phyloP scores from a whole-genome alignment of 2,329 filamentous ascomycete genomes.

The Sporothrix mexicana region DNA sequence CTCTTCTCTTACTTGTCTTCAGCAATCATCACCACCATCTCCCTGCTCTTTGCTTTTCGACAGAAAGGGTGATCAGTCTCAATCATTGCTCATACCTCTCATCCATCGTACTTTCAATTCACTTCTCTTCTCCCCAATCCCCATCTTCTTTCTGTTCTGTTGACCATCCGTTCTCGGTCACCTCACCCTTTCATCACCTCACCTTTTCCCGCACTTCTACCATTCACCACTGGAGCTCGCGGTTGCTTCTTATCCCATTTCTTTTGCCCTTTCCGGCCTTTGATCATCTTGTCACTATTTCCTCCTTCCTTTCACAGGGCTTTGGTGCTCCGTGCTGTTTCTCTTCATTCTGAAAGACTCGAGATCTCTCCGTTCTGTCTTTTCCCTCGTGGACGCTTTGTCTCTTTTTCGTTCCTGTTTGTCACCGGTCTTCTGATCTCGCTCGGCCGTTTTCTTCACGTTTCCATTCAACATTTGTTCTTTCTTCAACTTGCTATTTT shows the following conservation, averaged over 20 bases:
- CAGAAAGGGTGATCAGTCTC: no score
- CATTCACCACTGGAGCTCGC: no score
- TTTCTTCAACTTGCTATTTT: not conserved
- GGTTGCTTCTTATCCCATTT: not conserved
- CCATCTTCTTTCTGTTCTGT: not conserved
- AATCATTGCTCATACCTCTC: not conserved
- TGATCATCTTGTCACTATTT: no score
- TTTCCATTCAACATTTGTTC: not conserved
- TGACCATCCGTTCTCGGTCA: no score
- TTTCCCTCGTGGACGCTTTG: not conserved
- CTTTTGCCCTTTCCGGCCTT: no score
- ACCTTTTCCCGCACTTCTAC: no score
- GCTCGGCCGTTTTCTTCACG: not conserved
- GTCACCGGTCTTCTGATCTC: not conserved
- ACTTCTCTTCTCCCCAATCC: not conserved
- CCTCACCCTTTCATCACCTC: not conserved
- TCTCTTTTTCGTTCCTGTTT: not conserved
- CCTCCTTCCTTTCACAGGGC: no score
- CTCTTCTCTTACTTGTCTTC: not conserved
- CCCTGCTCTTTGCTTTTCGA: not conserved
- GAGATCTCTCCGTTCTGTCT: no score
- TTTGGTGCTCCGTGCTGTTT: no score
- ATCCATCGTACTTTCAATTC: not conserved
- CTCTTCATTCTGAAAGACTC: no score
- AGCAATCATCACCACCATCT: not conserved